Evolutionary conservation across 2,329 filamentous ascomycete species (phyloP).

Genomic region (Aspergillus costaricaensis): DNA sequence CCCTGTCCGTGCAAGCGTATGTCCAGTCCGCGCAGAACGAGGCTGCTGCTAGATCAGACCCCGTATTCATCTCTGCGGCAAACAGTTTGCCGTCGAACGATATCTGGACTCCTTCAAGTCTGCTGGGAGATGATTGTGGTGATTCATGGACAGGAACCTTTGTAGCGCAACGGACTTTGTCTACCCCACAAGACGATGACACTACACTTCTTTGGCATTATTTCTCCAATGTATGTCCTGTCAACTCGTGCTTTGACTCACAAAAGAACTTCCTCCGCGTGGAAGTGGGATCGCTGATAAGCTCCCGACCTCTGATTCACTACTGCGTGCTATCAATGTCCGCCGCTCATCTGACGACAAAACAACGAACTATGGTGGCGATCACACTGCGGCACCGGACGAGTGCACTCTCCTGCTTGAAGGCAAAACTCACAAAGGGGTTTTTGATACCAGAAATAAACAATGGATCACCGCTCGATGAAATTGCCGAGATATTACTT

Average conservation of each 20-base stretch:
- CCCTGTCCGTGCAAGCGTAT: no score
- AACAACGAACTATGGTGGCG: background rate
- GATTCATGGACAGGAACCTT: no score
- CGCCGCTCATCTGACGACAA: slow-evolving; percentile 4
- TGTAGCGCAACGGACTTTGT: background rate
- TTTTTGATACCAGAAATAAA: background rate
- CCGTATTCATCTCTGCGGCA: no score
- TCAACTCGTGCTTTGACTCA: slow-evolving; percentile 8
- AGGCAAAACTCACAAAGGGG: background rate
- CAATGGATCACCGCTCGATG: background rate
- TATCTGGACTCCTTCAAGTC: no score
- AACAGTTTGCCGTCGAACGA: no score
- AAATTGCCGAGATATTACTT: background rate
- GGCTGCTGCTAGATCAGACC: no score
- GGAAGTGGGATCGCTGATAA: slow-evolving; percentile 3
- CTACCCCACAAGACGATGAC: background rate
- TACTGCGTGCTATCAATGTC: slow-evolving; percentile 14
- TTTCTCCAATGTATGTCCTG: background rate
- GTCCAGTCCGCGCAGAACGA: no score
- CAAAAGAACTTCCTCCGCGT: background rate
- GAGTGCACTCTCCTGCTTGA: slow-evolving; percentile 3
- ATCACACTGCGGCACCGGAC: background rate
- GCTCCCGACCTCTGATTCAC: slow-evolving; percentile 3
- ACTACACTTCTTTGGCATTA: background rate
- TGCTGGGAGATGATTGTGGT: no score